These are phyloP conservation scores for Vitis rupestris DNA, from an alignment of 164 flowering plant genomes.

Conservation along the genomic window DNA sequence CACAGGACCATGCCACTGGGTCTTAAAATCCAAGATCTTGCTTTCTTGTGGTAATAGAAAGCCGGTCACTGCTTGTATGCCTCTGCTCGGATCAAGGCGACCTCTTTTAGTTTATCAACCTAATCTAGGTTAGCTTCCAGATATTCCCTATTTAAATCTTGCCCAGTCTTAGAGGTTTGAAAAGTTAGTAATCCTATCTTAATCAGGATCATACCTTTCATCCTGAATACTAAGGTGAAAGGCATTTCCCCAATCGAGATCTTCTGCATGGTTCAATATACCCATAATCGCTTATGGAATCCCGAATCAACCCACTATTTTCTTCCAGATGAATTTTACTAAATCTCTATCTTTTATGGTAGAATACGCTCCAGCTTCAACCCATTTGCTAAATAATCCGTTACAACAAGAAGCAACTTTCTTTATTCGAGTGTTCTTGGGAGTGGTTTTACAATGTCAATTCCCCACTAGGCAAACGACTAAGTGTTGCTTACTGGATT, in stretches of 20 bases:
- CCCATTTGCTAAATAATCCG: background rate
- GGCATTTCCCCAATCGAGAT: background rate
- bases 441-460: background rate
- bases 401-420: background rate
- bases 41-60: no score
- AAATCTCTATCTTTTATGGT: background rate
- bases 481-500: background rate
- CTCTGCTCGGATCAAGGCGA: background rate
- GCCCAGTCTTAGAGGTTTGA: background rate
- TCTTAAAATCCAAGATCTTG: no score
- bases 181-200: background rate
- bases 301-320: background rate
- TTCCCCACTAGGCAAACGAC: background rate
- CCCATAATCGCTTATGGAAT: background rate
- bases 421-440: background rate
- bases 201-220: background rate
- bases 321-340: background rate
- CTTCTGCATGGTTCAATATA: background rate
- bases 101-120: background rate
- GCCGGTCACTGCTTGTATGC: no score
- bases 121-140: background rate
- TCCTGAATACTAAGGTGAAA: background rate
- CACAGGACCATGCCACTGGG: no score
- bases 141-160: background rate
- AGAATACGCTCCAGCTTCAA: background rate